phyloP scores from a whole-genome alignment of 2,329 filamentous ascomycete genomes.

The Atkinsonella hypoxylon region DNA sequence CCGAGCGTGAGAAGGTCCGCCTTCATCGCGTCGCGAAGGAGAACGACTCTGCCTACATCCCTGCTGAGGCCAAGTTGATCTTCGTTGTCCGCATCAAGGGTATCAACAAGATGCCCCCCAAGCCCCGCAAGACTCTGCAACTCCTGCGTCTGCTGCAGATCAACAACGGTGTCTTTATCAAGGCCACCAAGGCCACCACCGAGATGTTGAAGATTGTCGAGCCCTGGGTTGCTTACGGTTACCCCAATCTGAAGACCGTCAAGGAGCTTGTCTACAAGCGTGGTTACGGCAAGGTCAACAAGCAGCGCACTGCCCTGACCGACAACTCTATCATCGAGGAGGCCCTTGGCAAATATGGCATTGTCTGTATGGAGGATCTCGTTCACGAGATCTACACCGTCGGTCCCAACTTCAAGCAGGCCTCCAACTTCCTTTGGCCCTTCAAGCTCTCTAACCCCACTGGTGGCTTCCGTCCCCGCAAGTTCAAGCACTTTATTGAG shows the following conservation, averaged over 20 bases:
- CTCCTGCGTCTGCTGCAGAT: constrained; percentile 99
- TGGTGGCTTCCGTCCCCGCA: constrained; percentile 89
- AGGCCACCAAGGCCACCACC: constrained; percentile 90
- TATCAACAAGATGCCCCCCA: constrained; percentile 99
- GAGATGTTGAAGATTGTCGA: constrained; percentile 98
- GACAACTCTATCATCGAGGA: constrained; percentile 98
- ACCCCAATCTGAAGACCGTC: constrained; percentile 98
- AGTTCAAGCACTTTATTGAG: constrained; percentile 99
- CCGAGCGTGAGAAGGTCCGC: constrained; percentile 96
- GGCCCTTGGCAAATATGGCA: constrained; percentile 93
- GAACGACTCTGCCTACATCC: constrained; percentile 86
- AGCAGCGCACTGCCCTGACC: constrained; percentile 91
- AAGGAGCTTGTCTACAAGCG: constrained; percentile 99
- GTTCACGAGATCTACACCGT: constrained; percentile 99
- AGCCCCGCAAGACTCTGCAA: constrained; percentile 99
- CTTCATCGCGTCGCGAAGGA: constrained; percentile 81
- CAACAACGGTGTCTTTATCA: constrained; percentile 99
- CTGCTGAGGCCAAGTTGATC: constrained; percentile 89
- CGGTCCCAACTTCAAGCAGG: constrained; percentile 99
- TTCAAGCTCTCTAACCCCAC: constrained; percentile 99
- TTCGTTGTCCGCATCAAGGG: constrained; percentile 99
- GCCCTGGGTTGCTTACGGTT: constrained; percentile 98
- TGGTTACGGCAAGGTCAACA: constrained; percentile 97
- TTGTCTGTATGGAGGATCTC: constrained; percentile 98
- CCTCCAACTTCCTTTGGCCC: constrained; percentile 98